Conservation (phyloP, 2,329 filamentous ascomycete genomes). For the Curvularia eragrostidis region DNA sequence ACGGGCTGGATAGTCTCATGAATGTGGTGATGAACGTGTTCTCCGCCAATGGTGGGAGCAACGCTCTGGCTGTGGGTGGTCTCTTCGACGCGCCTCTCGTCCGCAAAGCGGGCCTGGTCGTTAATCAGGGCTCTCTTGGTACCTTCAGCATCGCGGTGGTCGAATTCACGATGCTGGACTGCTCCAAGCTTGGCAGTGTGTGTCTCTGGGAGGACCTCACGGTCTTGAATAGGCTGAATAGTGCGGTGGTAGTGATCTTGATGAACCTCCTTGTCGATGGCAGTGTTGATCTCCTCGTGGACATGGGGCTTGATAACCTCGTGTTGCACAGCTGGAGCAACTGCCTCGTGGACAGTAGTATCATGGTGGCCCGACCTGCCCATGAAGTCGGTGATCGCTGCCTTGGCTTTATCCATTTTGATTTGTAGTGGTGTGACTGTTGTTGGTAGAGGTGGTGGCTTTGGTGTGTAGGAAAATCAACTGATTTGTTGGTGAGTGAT, state of each 20-base stretch:
- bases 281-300: slow-evolving; percentile 68
- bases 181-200: slow-evolving; percentile 66
- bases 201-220: slow-evolving; percentile 66
- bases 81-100: slow-evolving; percentile 56
- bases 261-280: slow-evolving; percentile 72
- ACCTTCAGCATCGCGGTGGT: slow-evolving; percentile 64
- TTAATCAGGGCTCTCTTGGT: slow-evolving; percentile 42
- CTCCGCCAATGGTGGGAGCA: slow-evolving; percentile 61
- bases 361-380: slow-evolving; percentile 67
- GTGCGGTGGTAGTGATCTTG: slow-evolving; percentile 76
- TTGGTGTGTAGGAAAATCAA: slow-evolving; percentile 7
- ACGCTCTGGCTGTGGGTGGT: slow-evolving; percentile 58
- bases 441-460: slow-evolving; percentile 3
- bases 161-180: slow-evolving; percentile 66
- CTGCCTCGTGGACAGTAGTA: slow-evolving; percentile 72
- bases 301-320: slow-evolving; percentile 66
- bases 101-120: slow-evolving; percentile 63
- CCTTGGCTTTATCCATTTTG: slow-evolving; percentile 68
- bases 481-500: slow-evolving; percentile 5
- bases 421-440: slow-evolving; percentile 8
- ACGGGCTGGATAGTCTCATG: slow-evolving; percentile 75
- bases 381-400: slow-evolving; percentile 67
- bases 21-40: slow-evolving; percentile 70
- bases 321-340: slow-evolving; percentile 66
- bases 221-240: slow-evolving; percentile 67